Evolutionary conservation across 441 rosid species (phyloP), one percentile per base, ranked within the genome.

Genomic region (Omphalea diandra): DNA sequence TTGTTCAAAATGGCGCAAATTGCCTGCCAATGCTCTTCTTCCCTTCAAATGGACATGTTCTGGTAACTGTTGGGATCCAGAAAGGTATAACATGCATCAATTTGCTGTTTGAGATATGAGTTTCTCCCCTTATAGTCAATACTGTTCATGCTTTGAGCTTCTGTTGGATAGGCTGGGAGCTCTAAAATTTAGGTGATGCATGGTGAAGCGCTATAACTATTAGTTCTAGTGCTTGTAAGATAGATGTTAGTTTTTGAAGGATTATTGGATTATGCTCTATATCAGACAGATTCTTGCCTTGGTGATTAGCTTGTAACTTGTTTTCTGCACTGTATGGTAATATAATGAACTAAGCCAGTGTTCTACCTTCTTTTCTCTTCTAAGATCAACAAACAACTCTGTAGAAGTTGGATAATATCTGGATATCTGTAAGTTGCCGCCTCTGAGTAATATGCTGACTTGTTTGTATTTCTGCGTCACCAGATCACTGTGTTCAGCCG

Each of bases 1-100:
- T 68, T 90, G 97, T 72, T 82, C 33, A 18, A 90, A 90, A 80
- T 90, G 97, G 97, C 90, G 94, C 65, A 88, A 80, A 75, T 62
- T 90, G 75, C 97, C 90, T 57, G 81, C 76, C 62, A 76, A 75
- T 75, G 85, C 86, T 76, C 83, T 76, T 76, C 90, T 90, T 87
- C 88, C 94, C 6, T 80, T 81, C 73, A 88, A 77, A 70, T 90
- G 94, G 94, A 87, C 87, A 17, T 90, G 97, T 77, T 74, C 86
- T 32, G 64, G 74, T 35, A 90, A 88, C 71, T 58, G 80, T 36
- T 88, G 93, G 94, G 93, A 90, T 77, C 83, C 78, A 67, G 87
- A 87, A 79, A 90, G 91, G 97, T 88, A 82, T 29, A 61, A 64
- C 44, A 65, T 49, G 57, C 26, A 9, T 57, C 65, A 55, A 58